phyloP scores from a whole-genome alignment of 2,329 filamentous ascomycete genomes.

The Aureobasidium sp. region DNA sequence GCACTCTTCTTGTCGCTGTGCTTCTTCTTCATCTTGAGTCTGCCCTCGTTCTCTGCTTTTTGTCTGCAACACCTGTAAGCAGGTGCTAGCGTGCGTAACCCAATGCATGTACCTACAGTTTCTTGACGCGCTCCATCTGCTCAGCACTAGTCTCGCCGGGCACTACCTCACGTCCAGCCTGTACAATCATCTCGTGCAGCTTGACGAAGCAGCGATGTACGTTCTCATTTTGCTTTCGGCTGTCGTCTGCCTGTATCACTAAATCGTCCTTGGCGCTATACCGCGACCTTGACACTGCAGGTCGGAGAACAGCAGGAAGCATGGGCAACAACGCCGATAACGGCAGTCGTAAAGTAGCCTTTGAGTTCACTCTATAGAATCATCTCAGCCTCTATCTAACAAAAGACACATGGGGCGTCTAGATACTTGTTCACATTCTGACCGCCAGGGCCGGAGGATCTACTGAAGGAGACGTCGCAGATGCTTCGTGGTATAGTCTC shows the following conservation, averaged over 20 bases:
- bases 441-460: conserved; percentile 58
- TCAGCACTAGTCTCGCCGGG: conserved; percentile 55
- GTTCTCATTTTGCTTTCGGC: conserved; percentile 55
- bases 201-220: conserved; percentile 53
- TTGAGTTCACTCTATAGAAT: conserved; percentile 1
- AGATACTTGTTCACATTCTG: conserved; percentile 63
- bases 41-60: conserved; percentile 47
- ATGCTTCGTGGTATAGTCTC: conserved; percentile 51
- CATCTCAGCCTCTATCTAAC: not conserved
- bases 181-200: conserved; percentile 48
- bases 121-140: conserved; percentile 49
- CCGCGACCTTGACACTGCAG: conserved; percentile 33
- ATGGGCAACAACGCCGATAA: conserved; percentile 40
- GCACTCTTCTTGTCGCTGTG: conserved; percentile 56
- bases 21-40: conserved; percentile 52
- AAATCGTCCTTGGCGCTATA: conserved; percentile 43
- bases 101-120: conserved; percentile 38
- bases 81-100: not conserved
- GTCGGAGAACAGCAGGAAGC: conserved; percentile 49
- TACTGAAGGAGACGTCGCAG: conserved; percentile 54
- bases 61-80: conserved; percentile 6
- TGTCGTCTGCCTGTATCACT: conserved; percentile 58
- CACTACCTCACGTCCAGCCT: conserved; percentile 44
- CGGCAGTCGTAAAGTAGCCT: conserved; percentile 7
- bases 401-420: conserved; percentile 13